Conservation (phyloP, 2,329 filamentous ascomycete species). For the Albophoma yamanashiensis region DNA sequence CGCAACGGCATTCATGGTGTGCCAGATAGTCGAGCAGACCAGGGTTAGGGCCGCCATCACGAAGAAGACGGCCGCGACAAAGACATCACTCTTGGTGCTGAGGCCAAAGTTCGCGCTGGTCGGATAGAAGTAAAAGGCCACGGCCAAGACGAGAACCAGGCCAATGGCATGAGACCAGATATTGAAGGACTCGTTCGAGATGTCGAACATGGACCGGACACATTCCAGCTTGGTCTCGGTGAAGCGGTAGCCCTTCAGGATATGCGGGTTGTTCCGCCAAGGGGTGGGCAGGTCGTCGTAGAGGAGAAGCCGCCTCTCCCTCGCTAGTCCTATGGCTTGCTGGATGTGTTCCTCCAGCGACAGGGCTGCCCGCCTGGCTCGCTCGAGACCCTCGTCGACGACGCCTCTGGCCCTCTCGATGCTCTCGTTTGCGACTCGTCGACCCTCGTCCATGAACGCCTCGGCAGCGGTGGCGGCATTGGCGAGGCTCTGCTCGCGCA, state of each 20-base stretch:
- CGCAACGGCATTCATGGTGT: conserved; percentile 96
- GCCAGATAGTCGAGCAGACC: conserved; percentile 92
- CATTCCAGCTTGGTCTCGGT: conserved; percentile 85
- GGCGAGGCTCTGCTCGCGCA: conserved; percentile 65
- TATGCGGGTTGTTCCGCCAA: conserved; percentile 93
- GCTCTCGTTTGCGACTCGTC: conserved; percentile 70
- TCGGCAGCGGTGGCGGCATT: conserved; percentile 56
- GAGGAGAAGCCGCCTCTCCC: conserved; percentile 70
- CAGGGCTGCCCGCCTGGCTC: conserved; percentile 72
- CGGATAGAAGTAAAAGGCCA: conserved; percentile 96
- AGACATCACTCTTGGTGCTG: conserved; percentile 78
- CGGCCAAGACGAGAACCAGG: conserved; percentile 72
- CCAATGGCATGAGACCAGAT: conserved; percentile 96
- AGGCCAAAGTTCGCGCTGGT: conserved; percentile 74
- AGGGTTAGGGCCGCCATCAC: conserved; percentile 92
- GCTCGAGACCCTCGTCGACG: conserved; percentile 70
- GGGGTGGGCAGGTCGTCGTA: conserved; percentile 87
- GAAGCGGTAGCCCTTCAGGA: conserved; percentile 86
- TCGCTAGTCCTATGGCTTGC: conserved; percentile 61
- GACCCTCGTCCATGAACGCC: conserved; percentile 66
- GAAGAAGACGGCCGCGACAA: conserved; percentile 91
- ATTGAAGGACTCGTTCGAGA: conserved; percentile 92
- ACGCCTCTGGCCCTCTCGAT: conserved; percentile 64
- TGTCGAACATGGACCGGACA: conserved; percentile 67
- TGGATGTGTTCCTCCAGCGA: conserved; percentile 78